These are phyloP conservation scores for Cystobasidium tubakii DNA, from an alignment of 768 basidiomycete genomes.

Conservation along the genomic window DNA sequence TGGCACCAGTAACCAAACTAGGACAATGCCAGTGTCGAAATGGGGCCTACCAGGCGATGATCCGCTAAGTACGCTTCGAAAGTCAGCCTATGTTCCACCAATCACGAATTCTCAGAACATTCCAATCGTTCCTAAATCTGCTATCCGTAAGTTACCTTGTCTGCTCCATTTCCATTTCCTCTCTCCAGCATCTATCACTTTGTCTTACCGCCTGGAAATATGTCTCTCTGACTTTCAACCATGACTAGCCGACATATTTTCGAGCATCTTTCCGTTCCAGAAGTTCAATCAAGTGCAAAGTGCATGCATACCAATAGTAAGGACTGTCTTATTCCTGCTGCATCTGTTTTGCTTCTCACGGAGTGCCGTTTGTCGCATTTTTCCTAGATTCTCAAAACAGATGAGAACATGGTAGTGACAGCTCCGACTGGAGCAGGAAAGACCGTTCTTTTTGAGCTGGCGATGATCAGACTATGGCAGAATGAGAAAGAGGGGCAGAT, in stretches of 20 bases:
- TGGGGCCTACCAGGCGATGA: background rate
- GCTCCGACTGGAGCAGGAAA: slow-evolving; percentile 96
- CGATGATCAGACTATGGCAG: slow-evolving; percentile 69
- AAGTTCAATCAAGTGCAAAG: slow-evolving; percentile 91
- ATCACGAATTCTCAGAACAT: background rate
- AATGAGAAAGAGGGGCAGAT: slow-evolving; percentile 57
- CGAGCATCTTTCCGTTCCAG: slow-evolving; percentile 75
- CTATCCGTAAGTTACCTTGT: slow-evolving; percentile 6
- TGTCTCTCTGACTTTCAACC: no score
- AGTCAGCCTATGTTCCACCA: background rate
- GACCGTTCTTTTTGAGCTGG: slow-evolving; percentile 87
- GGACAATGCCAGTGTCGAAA: background rate
- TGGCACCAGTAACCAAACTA: background rate
- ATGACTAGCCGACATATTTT: slow-evolving; percentile 67
- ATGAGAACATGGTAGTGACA: slow-evolving; percentile 51
- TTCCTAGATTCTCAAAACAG: slow-evolving; percentile 46
- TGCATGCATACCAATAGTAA: slow-evolving; percentile 67
- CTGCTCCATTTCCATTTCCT: background rate
- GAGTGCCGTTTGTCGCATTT: slow-evolving; percentile 44
- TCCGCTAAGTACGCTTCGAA: background rate
- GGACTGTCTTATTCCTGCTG: slow-evolving; percentile 44
- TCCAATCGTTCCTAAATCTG: background rate
- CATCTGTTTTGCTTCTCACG: slow-evolving; percentile 50
- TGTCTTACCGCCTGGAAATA: no score
- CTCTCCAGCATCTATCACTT: background rate